Base-by-base conservation (phyloP, 2,329 filamentous ascomycete genomes). In the Exophiala sideris region DNA sequence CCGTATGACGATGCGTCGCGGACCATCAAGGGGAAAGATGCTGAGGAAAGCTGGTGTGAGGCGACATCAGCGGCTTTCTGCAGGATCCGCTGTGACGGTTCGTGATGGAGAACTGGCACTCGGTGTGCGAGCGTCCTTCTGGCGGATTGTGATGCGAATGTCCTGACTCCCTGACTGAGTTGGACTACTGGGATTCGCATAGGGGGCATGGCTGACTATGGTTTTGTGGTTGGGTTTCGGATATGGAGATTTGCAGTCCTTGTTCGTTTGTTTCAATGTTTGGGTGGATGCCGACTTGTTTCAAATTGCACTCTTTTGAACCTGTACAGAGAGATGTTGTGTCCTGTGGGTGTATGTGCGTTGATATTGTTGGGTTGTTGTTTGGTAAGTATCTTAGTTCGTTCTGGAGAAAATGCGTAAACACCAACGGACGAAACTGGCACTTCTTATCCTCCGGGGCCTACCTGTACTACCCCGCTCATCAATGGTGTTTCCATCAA, bases 1-100 rank as follows among this genome's bases (percentile, higher is more conserved):
- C 45, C 33, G 38, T 60, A 60, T 36, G 54, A 57, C 24, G 50
- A 54, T 32, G 41, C 48, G 39, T 60, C 57, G 11, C 57, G 57
- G 9, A 60, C 46, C 11, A 48, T 14, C 33, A 50, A 20, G 21
- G 57, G 54, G 21, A 60, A 21, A 4, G 34, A 29, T 7, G 50
- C 18, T 18, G 50, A 48, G 3, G 32, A 41, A 5, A 14, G 34
- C 2, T 49, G 50, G 11, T 38, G 36, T 38, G 50, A 44, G 24
- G 51, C 45, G 3, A 24, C 24, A 8, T 29, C 7, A 5, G 57
- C 49, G 1, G 49, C 49, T 48, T 57, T 60, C 39, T 54, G 39
- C 2, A 60, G 46, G 21, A 60, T 60, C n/a, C 57, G 49, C 32
- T 57, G 54, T 29, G 57, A 60, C 7, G 54, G 51, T 12, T 5